Percentiles rank a stretch among this genome's conserved stretches.
phyloP scores from a whole-genome alignment of 495 filamentous ascomycete genomes.

The Penicillium bialowiezense region DNA sequence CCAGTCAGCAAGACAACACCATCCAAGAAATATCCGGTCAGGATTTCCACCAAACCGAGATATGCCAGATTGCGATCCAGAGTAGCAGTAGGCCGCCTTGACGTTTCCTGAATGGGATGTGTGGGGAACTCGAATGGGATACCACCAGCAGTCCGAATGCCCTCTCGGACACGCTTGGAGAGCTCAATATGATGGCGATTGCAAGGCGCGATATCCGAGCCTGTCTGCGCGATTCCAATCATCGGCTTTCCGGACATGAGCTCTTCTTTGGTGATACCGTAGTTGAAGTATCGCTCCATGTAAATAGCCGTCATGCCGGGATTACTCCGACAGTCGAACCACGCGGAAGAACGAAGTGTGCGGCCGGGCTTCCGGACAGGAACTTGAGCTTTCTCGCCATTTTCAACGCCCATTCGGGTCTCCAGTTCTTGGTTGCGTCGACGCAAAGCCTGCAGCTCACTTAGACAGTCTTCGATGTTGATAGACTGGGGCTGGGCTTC shows the following conservation, averaged over 20 bases:
- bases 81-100: slow-evolving; percentile 47
- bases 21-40: slow-evolving; percentile 52
- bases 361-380: slow-evolving; percentile 21
- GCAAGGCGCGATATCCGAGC: slow-evolving; percentile 53
- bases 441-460: slow-evolving; percentile 20
- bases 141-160: slow-evolving; percentile 51
- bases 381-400: background rate
- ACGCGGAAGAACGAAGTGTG: slow-evolving; percentile 44
- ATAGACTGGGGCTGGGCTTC: slow-evolving; percentile 16
- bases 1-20: slow-evolving; percentile 55
- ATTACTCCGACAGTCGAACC: slow-evolving; percentile 46
- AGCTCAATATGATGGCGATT: slow-evolving; percentile 53
- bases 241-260: slow-evolving; percentile 54
- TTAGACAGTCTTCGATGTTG: slow-evolving; percentile 25
- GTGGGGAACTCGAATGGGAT: slow-evolving; percentile 57
- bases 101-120: slow-evolving; percentile 55
- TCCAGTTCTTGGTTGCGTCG: slow-evolving; percentile 27
- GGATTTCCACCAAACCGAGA: slow-evolving; percentile 49
- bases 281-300: slow-evolving; percentile 56
- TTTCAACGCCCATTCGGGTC: slow-evolving; percentile 15
- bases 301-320: slow-evolving; percentile 52
- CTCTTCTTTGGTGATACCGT: slow-evolving; percentile 52
- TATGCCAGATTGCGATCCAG: slow-evolving; percentile 55
- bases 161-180: slow-evolving; percentile 52
- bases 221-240: slow-evolving; percentile 56